Percentiles rank a stretch among this genome's conserved stretches.
Conservation (phyloP, 306 rosid genomes). For the Cucumis hystrix region DNA sequence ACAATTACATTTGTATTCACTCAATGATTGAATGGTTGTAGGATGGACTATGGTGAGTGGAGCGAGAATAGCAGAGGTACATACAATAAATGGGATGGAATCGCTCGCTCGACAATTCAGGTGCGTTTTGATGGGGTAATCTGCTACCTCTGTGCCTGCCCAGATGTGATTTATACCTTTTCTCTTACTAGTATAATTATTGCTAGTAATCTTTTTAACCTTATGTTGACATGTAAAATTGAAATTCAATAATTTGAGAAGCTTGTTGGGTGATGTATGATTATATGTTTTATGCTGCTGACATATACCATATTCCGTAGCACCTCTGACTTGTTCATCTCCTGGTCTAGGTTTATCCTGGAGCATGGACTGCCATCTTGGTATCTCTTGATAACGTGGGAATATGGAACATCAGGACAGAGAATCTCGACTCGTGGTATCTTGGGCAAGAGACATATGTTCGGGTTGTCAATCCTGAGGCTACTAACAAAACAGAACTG, state of each 20-base stretch:
- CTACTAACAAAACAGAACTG: constrained; percentile 79
- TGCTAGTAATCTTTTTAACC: neutral
- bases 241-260: neutral
- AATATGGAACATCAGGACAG: constrained; percentile 81
- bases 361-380: constrained; percentile 90
- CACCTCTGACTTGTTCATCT: neutral
- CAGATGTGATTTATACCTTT: neutral
- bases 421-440: constrained; percentile 90
- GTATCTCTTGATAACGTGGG: constrained; percentile 91
- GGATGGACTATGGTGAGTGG: constrained; percentile 99
- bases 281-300: neutral
- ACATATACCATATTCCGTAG: neutral
- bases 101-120: constrained; percentile 81
- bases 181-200: neutral
- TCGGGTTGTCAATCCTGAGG: constrained; percentile 72
- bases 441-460: constrained; percentile 96
- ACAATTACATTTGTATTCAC: neutral
- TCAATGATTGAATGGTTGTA: constrained; percentile 20
- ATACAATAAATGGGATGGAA: constrained; percentile 97
- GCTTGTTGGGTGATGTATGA: neutral
- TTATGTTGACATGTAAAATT: neutral
- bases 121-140: constrained; percentile 14
- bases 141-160: neutral
- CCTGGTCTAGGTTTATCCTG: constrained; percentile 64
- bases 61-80: constrained; percentile 90